Percentiles rank a stretch among this genome's conserved stretches.
phyloP scores from a whole-genome alignment of 2,329 filamentous ascomycete genomes.

The Colletotrichum endophyticum region DNA sequence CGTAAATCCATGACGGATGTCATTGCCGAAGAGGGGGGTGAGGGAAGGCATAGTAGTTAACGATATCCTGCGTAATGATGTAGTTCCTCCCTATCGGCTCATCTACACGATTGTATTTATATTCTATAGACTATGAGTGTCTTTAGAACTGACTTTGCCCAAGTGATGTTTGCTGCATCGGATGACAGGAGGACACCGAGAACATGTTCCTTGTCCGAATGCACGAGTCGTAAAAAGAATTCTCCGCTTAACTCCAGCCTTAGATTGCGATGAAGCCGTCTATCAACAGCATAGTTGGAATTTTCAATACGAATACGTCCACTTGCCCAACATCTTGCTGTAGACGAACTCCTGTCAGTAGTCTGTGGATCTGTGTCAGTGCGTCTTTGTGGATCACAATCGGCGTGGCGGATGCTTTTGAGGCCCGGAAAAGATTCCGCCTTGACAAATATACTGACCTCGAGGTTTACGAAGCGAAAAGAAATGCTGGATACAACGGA shows the following conservation, averaged over 20 bases:
- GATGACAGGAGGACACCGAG: neutral
- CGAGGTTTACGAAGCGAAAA: neutral
- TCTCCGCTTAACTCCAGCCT: neutral
- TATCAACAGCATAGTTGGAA: neutral
- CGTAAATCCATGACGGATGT: neutral
- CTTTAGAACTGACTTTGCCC: neutral
- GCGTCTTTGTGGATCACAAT: neutral
- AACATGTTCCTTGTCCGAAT: too few species aligned
- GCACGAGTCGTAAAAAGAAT: neutral
- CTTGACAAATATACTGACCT: neutral
- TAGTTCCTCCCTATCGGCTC: neutral
- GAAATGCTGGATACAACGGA: neutral
- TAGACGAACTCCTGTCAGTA: neutral
- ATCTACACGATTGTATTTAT: neutral
- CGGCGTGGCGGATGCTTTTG: neutral
- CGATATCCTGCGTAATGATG: neutral
- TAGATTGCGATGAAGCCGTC: neutral
- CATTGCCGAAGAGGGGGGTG: neutral
- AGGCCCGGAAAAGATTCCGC: neutral
- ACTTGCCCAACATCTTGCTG: neutral
- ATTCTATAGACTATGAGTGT: neutral
- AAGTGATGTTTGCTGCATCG: neutral
- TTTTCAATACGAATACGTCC: neutral
- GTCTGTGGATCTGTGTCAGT: neutral
- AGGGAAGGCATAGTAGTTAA: neutral